Base-by-base conservation (phyloP, 192 early-diverging fungal species). In the Podochytrium sp. region DNA sequence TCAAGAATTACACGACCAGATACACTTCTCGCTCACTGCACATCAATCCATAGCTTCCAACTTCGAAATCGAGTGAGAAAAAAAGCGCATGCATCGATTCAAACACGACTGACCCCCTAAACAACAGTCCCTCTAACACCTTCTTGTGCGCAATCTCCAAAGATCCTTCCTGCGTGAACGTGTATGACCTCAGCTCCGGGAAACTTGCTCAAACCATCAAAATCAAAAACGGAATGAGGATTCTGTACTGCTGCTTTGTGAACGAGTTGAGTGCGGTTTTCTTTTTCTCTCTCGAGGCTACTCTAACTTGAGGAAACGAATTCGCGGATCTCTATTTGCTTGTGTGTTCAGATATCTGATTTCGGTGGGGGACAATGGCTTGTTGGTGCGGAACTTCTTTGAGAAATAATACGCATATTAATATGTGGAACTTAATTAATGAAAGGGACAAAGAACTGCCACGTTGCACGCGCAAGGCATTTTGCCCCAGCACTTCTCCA, bases 381-480 rank as follows among this genome's bases (percentile, higher is more conserved):
- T 62, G 32, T 23, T 62, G 7, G 60, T 62, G 32, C 60, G 60
- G 16, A n/a, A n/a, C n/a, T n/a, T n/a, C n/a, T n/a, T n/a, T n/a
- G n/a, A n/a, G n/a, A n/a, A n/a, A n/a, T n/a, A n/a, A n/a, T n/a
- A n/a, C n/a, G n/a, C n/a, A 57, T 30, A n/a, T 10, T 10, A n/a
- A 47, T 47, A 12, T 57, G 14, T 27, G 20, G 55, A 57, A n/a
- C 10, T 10, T n/a, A 57, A 57, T 57, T 27, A 27, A 57, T 20
- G 29, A 30, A 20, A 27, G 27, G 29, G 10, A 57, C 12, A 57
- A n/a, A 57, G 27, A 57, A n/a, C n/a, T n/a, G n/a, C n/a, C n/a
- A n/a, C n/a, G n/a, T n/a, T n/a, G n/a, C n/a, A n/a, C n/a, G n/a
- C n/a, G n/a, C n/a, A n/a, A n/a, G n/a, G n/a, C n/a, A n/a, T n/a